Evolutionary conservation across 192 early-diverging fungal genomes (phyloP), one percentile per base, ranked within the genome.

Genomic region (Coemansia sp.): DNA sequence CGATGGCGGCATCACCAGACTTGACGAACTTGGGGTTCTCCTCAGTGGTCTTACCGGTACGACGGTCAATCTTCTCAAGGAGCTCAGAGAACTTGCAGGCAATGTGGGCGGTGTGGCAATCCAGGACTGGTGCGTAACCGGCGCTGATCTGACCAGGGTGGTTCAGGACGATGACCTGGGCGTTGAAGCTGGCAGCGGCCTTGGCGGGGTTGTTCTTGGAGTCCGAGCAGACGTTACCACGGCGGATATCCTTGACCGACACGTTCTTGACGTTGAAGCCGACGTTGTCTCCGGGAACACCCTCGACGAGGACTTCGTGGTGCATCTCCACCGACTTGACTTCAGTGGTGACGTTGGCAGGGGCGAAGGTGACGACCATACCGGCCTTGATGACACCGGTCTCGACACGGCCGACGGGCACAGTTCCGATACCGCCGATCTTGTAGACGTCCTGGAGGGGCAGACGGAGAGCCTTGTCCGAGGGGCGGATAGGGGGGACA

Each of bases 211-310:
- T 93, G 85, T 94, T 95, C 92, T 96, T 96, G 84, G 92, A 93
- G 90, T 96, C 94, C 66, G 92, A 93, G 88, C 89, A 90, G 86
- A 96, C 94, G 85, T 90, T 87, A 81, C 94, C 96, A 89, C 94
- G 92, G 75, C 94, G 94, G 86, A 96, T 96, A 82, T 95, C 93
- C 91, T 95, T 96, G 85, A 93, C 93, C 65, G 93, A 94, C 52
- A 95, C 92, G 91, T 94, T 94, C 94, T 95, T 98, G 87, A 96
- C 89, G 92, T 96, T 96, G 91, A 98, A 95, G 79, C 94, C 96
- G 77, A 98, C 94, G 90, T 96, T 95, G 90, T 98, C 96, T 70
- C 96, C 96, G 69, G 96, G 93, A 22, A 87, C 67, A 61, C 92
- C 93, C 86, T 96, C 88, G 65, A 75, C 74, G 73, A 96, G 87